phyloP scores from a whole-genome alignment of 768 basidiomycete genomes.

The Rhodocollybia butyracea region DNA sequence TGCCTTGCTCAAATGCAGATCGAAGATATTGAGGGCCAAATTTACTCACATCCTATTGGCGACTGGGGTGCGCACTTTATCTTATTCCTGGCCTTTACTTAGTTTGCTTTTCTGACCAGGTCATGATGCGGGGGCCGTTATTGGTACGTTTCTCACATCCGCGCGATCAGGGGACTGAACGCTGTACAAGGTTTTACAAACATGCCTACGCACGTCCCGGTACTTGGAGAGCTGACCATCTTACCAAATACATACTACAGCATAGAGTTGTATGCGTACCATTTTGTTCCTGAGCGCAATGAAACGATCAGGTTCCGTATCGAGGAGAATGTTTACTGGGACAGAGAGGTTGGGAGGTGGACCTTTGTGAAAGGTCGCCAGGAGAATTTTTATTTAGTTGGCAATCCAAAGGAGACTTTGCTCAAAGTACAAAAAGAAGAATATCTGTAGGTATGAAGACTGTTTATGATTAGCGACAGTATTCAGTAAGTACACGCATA shows the following conservation, averaged over 20 bases:
- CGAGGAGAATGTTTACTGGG: conserved; percentile 45
- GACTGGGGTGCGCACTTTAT: conserved; percentile 37
- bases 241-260: conserved; percentile 50
- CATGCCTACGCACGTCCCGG: conserved; percentile 40
- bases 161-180: background rate
- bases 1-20: conserved; percentile 41
- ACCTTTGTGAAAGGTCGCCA: conserved; percentile 48
- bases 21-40: conserved; percentile 44
- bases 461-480: too few relatives aligned
- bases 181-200: conserved; percentile 37
- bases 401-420: conserved; percentile 9
- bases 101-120: background rate
- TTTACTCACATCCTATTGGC: conserved; percentile 54
- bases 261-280: conserved; percentile 50
- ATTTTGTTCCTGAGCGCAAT: conserved; percentile 46
- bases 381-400: conserved; percentile 43
- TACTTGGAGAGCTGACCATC: conserved; percentile 44
- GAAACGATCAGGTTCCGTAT: conserved; percentile 41
- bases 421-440: background rate
- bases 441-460: background rate
- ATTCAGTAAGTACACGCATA: too few relatives aligned
- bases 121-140: conserved; percentile 48
- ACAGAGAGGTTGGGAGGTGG: conserved; percentile 34
- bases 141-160: conserved; percentile 29
- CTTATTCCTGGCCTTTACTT: background rate